Evolutionary conservation across 768 basidiomycete genomes (phyloP).

Genomic region (Amanita molliuscula): DNA sequence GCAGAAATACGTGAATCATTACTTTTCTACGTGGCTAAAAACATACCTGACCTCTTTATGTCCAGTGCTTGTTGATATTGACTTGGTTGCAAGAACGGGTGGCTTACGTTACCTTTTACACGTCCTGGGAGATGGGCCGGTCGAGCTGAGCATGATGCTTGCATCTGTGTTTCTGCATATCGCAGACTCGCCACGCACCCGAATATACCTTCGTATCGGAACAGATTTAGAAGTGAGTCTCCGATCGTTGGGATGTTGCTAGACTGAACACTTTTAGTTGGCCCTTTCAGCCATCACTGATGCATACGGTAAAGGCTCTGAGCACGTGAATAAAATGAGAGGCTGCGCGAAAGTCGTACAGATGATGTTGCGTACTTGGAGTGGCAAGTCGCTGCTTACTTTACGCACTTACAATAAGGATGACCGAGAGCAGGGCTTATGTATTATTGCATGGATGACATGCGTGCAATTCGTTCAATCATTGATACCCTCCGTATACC

Average conservation of each 20-base stretch:
- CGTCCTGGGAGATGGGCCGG: conserved; percentile 82
- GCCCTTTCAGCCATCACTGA: conserved; percentile 87
- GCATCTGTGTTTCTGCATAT: conserved; percentile 75
- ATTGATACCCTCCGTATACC: conserved; percentile 85
- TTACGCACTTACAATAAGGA: not conserved
- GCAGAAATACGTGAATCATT: conserved; percentile 72
- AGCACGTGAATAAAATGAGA: conserved; percentile 72
- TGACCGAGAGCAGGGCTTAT: conserved; percentile 50
- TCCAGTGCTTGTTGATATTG: conserved; percentile 80
- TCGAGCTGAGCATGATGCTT: conserved; percentile 69
- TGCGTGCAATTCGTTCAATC: conserved; percentile 75
- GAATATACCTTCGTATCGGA: conserved; percentile 69
- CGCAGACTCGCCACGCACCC: conserved; percentile 75
- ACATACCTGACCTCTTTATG: conserved; percentile 2
- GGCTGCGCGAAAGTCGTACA: conserved; percentile 70
- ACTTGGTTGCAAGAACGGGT: conserved; percentile 69
- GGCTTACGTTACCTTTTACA: conserved; percentile 83
- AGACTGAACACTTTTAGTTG: conserved; percentile 35
- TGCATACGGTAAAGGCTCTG: conserved; percentile 75
- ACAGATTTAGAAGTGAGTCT: conserved; percentile 79
- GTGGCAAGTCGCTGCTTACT: conserved; percentile 46
- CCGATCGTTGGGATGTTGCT: not conserved
- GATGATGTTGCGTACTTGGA: conserved; percentile 85
- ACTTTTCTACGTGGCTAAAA: not conserved
- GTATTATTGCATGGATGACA: conserved; percentile 89